Conservation (phyloP, 2,329 filamentous ascomycete species). For the Diaporthe vaccinii region DNA sequence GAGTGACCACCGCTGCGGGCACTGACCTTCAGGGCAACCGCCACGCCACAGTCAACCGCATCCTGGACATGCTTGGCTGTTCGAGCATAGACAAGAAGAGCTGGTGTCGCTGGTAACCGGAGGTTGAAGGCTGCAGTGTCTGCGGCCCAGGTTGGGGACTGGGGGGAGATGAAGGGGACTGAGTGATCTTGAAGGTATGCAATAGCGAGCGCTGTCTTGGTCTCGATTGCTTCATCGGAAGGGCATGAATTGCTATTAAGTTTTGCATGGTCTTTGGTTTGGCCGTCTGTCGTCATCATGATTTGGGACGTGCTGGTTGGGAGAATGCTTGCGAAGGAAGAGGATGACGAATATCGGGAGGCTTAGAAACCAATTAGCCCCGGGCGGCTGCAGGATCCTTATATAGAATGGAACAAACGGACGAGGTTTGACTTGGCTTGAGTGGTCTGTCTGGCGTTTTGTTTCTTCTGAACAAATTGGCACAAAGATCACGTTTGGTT, state of each 20-base stretch:
- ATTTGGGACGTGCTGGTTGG: not conserved
- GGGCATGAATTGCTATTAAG: too few relatives aligned
- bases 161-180: slow-evolving; percentile 39
- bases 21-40: slow-evolving; percentile 60
- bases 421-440: not conserved
- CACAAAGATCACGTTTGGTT: not conserved
- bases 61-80: slow-evolving; percentile 59
- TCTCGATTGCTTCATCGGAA: not conserved
- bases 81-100: slow-evolving; percentile 58
- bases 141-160: slow-evolving; percentile 49
- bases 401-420: not conserved
- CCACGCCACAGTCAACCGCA: slow-evolving; percentile 60
- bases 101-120: slow-evolving; percentile 54
- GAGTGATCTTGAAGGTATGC: slow-evolving; percentile 27
- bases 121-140: slow-evolving; percentile 52
- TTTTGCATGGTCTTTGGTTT: not conserved
- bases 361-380: not conserved
- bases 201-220: slow-evolving; percentile 14
- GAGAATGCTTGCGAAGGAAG: not conserved
- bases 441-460: not conserved
- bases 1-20: slow-evolving; percentile 66
- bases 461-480: not conserved
- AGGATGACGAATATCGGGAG: not conserved
- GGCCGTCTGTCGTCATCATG: not conserved
- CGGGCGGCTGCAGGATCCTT: not conserved